Evolutionary conservation across 2,329 filamentous ascomycete genomes (phyloP), one percentile per base, ranked within the genome.

Genomic region (Colletotrichum truncatum): DNA sequence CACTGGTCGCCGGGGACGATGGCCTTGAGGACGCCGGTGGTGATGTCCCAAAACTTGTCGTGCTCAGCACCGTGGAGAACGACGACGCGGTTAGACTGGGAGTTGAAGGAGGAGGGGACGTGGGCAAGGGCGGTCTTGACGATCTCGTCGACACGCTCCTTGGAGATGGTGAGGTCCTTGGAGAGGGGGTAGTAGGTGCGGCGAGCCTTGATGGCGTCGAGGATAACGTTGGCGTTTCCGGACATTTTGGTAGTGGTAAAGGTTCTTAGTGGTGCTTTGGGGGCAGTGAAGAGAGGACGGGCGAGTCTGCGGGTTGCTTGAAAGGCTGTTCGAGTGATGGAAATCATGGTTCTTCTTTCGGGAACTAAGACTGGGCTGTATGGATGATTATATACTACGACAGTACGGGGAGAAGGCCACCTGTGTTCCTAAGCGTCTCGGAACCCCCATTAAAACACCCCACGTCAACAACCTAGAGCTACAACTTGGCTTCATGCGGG

Each of bases 91-190:
- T 92, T 91, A 70, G 89, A 89, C 83, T 97, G 94, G 41, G 89
- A 92, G 88, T 98, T 97, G 90, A 97, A 98, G 69, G 90, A 89
- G 55, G 88, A 91, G 41, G 94, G 94, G 2, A 91, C 85, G 77
- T 93, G 84, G 65, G 88, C 82, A 70, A 96, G 82, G 58, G 88
- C 84, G 70, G 87, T 77, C 76, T 84, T 81, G 76, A 89, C 85
- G 74, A 94, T 87, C 72, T 91, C 86, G 73, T 87, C 80, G 78
- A 94, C 82, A 73, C 86, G 83, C 59, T 80, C 77, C 70, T 84
- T 83, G 72, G 83, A 76, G 76, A 91, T 82, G 74, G 88, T 74
- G 25, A 90, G 83, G 67, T 87, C 80, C 80, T 91, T 90, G 82
- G 82, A 86, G 63, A 93, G 86, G 55, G 82, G 78, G 82, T 94